Evolutionary conservation across 164 flowering plant species (phyloP), one percentile per base, ranked within the genome.

Genomic region (Malania oleifera): DNA sequence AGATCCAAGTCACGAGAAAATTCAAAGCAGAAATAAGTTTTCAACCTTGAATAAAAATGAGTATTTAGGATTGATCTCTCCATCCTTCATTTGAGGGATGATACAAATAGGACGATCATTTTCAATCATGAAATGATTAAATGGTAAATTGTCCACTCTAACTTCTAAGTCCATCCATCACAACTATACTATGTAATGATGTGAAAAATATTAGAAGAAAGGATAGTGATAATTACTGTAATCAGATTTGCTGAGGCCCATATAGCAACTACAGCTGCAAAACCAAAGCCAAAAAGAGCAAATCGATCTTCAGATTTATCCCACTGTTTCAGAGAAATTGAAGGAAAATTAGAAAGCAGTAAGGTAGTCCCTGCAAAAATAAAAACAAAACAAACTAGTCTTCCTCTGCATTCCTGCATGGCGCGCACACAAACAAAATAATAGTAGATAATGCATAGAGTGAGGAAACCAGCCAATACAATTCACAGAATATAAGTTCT

Each of bases 241-340:
- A 89, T 60, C 15, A 89, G 61, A 75, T 87, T 92, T 41, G 70
- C 7, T 23, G 90, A 79, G 54, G 96, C 86, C 98, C 98, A 92
- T 0, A 89, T 12, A 39, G 70, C 90, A 28, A 78, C 84, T 24
- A 87, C 49, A 20, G 76, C 82, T 5, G 96, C 83, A 65, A 91
- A 85, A 39, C 98, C 95, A 70, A 92, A 72, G 40, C 97, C 98
- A 52, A 83, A 54, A 37, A 89, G 57, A 53, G 76, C 96, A 43
- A 82, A 3, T 40, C 96, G 82, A 67, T 92, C 98, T 82, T 92
- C 98, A 44, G 90, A 47, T 0, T 81, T 77, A 31, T 77, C 86
- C 96, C 96, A 89, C 98, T 92, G 80, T 45, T 51, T 15, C 61
- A 50, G 24, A 67, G 47, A 55, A 73, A 34, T 20, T 17, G 35